Evolutionary conservation across 805 yeast genomes (phyloP).

Genomic region (Nakazawaea populi): DNA sequence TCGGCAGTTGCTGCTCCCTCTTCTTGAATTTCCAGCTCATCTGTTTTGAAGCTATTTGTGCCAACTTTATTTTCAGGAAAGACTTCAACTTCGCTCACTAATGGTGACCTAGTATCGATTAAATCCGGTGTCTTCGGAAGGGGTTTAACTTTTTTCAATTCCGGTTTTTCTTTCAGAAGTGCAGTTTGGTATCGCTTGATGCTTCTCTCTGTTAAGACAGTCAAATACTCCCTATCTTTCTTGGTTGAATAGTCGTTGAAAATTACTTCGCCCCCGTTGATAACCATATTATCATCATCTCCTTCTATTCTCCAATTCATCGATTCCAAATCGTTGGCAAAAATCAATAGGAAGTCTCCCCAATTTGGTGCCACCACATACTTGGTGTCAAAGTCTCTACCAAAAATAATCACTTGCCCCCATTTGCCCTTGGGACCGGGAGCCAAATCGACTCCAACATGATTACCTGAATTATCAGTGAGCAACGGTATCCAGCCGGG

Average conservation of each 20-base stretch:
- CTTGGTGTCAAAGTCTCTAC: constrained; percentile 86
- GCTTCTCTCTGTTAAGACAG: constrained; percentile 30
- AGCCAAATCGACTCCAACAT: constrained; percentile 78
- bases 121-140: constrained; percentile 6
- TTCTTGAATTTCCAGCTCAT: constrained; percentile 5
- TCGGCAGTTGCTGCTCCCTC: constrained; percentile 12
- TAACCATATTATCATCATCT: constrained; percentile 58
- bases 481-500: constrained; percentile 85
- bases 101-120: constrained; percentile 7
- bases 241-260: constrained; percentile 52
- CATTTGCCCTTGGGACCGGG: constrained; percentile 66
- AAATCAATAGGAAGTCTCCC: constrained; percentile 76
- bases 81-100: constrained; percentile 9
- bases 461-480: constrained; percentile 83
- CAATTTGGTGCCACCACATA: constrained; percentile 77
- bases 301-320: constrained; percentile 65
- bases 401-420: constrained; percentile 88
- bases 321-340: constrained; percentile 77
- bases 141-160: not conserved
- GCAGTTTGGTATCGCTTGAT: constrained; percentile 6
- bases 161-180: constrained; percentile 1
- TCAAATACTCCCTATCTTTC: constrained; percentile 35
- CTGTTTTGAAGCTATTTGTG: not conserved
- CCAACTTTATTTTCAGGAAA: constrained; percentile 1
- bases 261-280: constrained; percentile 68